phyloP scores from a whole-genome alignment of 2,329 filamentous ascomycete genomes.

The Acephala macrosclerotiorum region DNA sequence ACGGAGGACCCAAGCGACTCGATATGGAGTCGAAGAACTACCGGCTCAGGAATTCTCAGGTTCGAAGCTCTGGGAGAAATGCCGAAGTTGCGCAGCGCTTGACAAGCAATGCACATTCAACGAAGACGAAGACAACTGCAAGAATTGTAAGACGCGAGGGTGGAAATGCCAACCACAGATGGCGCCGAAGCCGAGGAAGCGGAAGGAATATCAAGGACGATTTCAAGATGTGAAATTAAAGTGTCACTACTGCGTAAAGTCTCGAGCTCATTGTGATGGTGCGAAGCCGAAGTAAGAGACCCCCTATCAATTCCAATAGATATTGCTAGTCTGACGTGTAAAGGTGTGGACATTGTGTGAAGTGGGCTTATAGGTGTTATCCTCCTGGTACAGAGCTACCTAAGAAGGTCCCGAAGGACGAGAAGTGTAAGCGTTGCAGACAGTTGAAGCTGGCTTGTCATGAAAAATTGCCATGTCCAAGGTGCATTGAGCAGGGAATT shows the following conservation, averaged over 20 bases:
- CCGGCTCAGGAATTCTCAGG: background rate
- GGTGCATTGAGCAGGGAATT: background rate
- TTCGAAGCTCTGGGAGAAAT: conserved; percentile 6
- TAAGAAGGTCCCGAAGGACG: background rate
- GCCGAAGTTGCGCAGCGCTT: background rate
- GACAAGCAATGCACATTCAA: background rate
- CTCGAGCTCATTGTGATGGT: background rate
- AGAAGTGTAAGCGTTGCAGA: conserved; percentile 13
- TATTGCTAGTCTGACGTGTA: too few relatives aligned
- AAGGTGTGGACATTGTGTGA: conserved; percentile 4
- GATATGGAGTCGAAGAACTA: background rate
- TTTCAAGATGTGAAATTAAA: background rate
- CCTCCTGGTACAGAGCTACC: background rate
- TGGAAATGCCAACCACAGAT: background rate
- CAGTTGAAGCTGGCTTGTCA: background rate
- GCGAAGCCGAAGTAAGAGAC: background rate
- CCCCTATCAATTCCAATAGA: too few relatives aligned
- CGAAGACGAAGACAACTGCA: background rate
- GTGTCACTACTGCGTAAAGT: background rate
- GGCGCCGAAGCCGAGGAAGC: background rate
- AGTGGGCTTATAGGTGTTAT: background rate
- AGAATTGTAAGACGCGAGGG: conserved; percentile 1
- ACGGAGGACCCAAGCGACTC: background rate
- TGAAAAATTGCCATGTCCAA: background rate
- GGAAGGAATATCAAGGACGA: background rate